Percentiles rank a stretch among this genome's conserved stretches.
These are phyloP conservation scores for Candida anglica DNA, from an alignment of 805 yeast species.

Conservation along the genomic window DNA sequence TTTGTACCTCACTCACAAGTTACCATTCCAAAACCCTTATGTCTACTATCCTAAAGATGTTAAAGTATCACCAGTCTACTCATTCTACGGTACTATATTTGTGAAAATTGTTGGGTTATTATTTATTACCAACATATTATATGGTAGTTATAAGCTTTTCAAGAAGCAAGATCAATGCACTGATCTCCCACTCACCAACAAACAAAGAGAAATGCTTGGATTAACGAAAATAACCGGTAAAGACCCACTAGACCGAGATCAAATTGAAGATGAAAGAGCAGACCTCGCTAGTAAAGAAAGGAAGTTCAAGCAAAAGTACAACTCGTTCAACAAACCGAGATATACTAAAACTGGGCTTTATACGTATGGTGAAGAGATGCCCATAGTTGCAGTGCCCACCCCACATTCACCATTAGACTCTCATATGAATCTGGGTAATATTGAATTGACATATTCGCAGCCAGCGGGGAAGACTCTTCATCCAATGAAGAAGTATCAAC, in stretches of 20 bases:
- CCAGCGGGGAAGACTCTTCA: too few relatives aligned
- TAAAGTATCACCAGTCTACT: too few relatives aligned
- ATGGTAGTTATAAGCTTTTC: conserved; percentile 23
- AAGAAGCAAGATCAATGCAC: conserved; percentile 47
- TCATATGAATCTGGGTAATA: too few relatives aligned
- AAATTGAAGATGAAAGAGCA: neutral
- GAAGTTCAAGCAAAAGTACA: neutral
- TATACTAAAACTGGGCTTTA: too few relatives aligned
- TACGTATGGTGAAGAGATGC: too few relatives aligned
- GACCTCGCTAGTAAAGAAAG: neutral
- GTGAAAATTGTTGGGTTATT: conserved; percentile 9
- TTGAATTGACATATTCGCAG: neutral
- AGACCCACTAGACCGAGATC: neutral
- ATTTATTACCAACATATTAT: conserved; percentile 21
- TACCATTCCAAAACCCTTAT: conserved; percentile 6
- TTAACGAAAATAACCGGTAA: conserved; percentile 13
- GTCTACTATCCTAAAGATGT: too few relatives aligned
- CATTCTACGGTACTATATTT: too few relatives aligned
- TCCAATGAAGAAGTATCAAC: conserved; percentile 1
- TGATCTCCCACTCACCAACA: conserved; percentile 46
- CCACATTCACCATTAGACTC: too few relatives aligned
- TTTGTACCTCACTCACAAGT: neutral
- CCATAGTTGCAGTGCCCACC: too few relatives aligned
- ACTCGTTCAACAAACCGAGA: neutral
- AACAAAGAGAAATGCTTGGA: conserved; percentile 46